Evolutionary conservation across 1,139 yeast genomes (phyloP).

Genomic region (Taphrina wiesneri): DNA sequence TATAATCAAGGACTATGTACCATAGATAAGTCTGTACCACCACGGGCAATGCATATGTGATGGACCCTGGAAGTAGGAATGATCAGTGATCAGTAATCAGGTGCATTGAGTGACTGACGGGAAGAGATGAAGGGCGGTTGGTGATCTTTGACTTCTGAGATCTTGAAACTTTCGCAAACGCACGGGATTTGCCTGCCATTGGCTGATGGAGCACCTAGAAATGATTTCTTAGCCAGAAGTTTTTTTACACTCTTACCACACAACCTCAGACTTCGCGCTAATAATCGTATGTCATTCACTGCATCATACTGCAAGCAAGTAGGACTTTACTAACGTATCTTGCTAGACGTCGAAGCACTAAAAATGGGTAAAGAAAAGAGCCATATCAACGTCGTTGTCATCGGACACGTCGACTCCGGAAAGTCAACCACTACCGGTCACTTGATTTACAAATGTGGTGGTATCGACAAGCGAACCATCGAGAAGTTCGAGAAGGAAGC

Average conservation of each 20-base stretch:
- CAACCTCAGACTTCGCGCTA: slow-evolving; percentile 25
- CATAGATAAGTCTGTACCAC: not conserved
- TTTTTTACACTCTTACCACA: slow-evolving; percentile 14
- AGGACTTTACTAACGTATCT: slow-evolving; percentile 1
- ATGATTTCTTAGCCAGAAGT: slow-evolving; percentile 6
- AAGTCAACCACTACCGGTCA: slow-evolving; percentile 98
- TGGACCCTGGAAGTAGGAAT: no score
- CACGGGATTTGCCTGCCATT: slow-evolving; percentile 17
- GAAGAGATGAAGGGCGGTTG: not conserved
- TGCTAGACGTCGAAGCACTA: slow-evolving; percentile 27
- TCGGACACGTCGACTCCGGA: slow-evolving; percentile 99
- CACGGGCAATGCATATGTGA: no score
- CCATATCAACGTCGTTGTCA: slow-evolving; percentile 99
- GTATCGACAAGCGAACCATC: slow-evolving; percentile 90
- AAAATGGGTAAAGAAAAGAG: slow-evolving; percentile 51
- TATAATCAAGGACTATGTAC: not conserved
- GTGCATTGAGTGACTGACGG: not conserved
- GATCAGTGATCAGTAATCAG: no score
- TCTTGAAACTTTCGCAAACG: slow-evolving; percentile 21
- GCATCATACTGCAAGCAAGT: not conserved
- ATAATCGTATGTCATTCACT: slow-evolving; percentile 8
- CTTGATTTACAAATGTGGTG: slow-evolving; percentile 93
- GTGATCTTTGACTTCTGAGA: not conserved
- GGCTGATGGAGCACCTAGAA: slow-evolving; percentile 2
- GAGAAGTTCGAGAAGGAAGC: slow-evolving; percentile 99